These are phyloP conservation scores for Groenewaldozyma tartarivorans DNA, from an alignment of 805 yeast species.

Conservation along the genomic window DNA sequence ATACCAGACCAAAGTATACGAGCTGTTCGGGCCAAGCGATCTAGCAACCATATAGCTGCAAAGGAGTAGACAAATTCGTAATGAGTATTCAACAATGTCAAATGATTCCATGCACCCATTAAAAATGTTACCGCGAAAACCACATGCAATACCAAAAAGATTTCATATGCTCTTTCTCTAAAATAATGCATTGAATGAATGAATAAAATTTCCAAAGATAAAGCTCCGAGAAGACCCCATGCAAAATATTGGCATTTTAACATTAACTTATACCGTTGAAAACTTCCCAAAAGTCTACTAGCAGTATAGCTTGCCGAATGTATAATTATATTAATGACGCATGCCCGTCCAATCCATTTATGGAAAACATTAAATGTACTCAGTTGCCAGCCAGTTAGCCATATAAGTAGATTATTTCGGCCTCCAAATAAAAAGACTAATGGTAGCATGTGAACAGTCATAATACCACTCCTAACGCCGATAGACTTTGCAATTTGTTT, in stretches of 20 bases:
- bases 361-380: constrained; percentile 55
- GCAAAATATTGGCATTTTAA: constrained; percentile 6
- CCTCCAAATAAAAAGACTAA: constrained; percentile 50
- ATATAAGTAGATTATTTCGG: constrained; percentile 58
- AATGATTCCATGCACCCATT: constrained; percentile 50
- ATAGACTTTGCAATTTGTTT: constrained; percentile 25
- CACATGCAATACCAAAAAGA: constrained; percentile 48
- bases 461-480: constrained; percentile 18
- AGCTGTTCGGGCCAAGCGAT: constrained; percentile 46
- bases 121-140: constrained; percentile 44
- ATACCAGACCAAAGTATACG: constrained; percentile 51
- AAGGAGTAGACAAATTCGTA: constrained; percentile 43
- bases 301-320: constrained; percentile 49
- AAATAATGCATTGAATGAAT: constrained; percentile 42
- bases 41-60: constrained; percentile 62
- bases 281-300: constrained; percentile 24
- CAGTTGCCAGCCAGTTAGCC: constrained; percentile 52
- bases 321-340: constrained; percentile 39
- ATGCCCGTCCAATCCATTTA: constrained; percentile 48
- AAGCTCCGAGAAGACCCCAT: constrained; percentile 37
- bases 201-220: constrained; percentile 33
- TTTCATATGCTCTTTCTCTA: constrained; percentile 48
- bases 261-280: constrained; percentile 1
- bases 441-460: constrained; percentile 25
- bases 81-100: constrained; percentile 30